These are phyloP conservation scores for Pistacia atlantica DNA, from an alignment of 345 rosid species.

Conservation along the genomic window DNA sequence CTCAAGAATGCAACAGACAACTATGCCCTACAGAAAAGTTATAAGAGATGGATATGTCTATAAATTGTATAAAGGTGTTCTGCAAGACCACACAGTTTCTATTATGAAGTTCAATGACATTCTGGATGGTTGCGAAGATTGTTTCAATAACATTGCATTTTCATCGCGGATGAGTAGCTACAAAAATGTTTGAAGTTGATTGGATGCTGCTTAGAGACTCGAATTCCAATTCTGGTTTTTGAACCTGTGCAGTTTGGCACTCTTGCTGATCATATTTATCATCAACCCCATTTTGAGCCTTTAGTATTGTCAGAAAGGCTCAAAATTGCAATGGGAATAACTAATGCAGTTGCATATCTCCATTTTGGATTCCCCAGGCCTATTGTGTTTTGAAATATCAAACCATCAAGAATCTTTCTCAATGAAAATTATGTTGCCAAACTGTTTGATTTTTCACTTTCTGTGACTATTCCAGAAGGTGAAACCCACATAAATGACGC, in stretches of 20 bases:
- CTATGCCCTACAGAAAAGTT: too few species aligned
- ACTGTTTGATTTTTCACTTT: background rate
- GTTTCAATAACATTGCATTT: background rate
- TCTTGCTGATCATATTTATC: background rate
- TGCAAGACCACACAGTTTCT: constrained; percentile 9
- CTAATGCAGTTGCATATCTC: constrained; percentile 19
- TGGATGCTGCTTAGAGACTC: too few species aligned
- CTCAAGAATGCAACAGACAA: too few species aligned
- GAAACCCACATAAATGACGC: background rate
- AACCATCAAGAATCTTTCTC: background rate
- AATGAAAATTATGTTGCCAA: constrained; percentile 6
- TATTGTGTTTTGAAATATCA: constrained; percentile 17
- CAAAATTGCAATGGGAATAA: constrained; percentile 5
- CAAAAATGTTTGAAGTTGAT: constrained; percentile 5
- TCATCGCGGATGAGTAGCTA: background rate
- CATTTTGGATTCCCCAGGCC: constrained; percentile 23
- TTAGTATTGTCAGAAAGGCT: background rate
- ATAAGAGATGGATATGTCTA: too few species aligned
- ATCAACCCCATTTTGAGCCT: background rate
- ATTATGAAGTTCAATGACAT: background rate
- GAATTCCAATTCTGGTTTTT: too few species aligned
- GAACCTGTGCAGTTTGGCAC: background rate
- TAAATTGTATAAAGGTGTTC: background rate
- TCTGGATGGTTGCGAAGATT: background rate
- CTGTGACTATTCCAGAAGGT: too few species aligned